Percentiles rank a stretch among this genome's conserved stretches.
These are phyloP conservation scores for Mycena latifolia DNA, from an alignment of 768 basidiomycete species.

Conservation along the genomic window DNA sequence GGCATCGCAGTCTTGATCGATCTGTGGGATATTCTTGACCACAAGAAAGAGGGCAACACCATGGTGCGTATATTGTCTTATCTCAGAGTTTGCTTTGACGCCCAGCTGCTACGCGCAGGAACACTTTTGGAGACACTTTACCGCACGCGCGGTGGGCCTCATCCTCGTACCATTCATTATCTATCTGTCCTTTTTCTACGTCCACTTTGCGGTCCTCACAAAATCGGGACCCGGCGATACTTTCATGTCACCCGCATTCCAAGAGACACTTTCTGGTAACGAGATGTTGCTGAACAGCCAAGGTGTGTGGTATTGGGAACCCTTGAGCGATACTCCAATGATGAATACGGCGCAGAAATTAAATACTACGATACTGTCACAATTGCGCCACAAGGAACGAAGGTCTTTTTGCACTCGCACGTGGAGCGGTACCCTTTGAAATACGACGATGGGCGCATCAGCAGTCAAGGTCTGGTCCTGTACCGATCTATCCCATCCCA, in stretches of 20 bases:
- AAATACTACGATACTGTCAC: constrained; percentile 93
- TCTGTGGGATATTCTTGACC: constrained; percentile 93
- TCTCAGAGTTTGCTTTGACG: not conserved
- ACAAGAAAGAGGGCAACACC: constrained; percentile 74
- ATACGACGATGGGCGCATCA: constrained; percentile 96
- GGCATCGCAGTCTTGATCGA: constrained; percentile 94
- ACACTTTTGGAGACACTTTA: constrained; percentile 91
- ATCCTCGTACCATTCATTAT: constrained; percentile 91
- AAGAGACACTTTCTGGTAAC: constrained; percentile 93
- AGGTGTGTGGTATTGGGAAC: constrained; percentile 61
- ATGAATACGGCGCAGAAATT: constrained; percentile 70
- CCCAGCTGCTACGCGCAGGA: constrained; percentile 61
- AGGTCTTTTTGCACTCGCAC: constrained; percentile 95
- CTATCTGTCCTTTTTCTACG: constrained; percentile 96
- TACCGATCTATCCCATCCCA: not conserved
- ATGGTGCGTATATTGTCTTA: constrained; percentile 65
- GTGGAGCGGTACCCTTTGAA: constrained; percentile 90
- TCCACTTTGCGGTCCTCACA: constrained; percentile 91
- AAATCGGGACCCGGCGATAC: constrained; percentile 93
- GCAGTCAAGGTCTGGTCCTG: constrained; percentile 78
- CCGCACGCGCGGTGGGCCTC: constrained; percentile 84
- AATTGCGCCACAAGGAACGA: constrained; percentile 94
- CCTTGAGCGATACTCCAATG: not conserved
- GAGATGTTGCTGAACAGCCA: constrained; percentile 93
- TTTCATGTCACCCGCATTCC: constrained; percentile 99